Evolutionary conservation across 805 yeast genomes (phyloP).

Genomic region (Wickerhamomyces sydowiorum): DNA sequence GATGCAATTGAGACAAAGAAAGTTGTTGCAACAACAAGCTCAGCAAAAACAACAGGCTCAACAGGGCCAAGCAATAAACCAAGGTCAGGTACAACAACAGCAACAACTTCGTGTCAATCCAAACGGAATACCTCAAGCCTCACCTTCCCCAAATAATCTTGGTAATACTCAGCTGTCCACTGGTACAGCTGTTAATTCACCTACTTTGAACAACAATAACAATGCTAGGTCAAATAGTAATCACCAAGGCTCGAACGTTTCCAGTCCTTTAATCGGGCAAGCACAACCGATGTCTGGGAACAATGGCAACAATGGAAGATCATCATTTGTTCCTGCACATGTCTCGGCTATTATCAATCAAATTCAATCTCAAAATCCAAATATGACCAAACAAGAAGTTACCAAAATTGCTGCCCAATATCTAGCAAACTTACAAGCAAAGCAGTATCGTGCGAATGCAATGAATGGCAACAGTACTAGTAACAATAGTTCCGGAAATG

Average conservation of each 20-base stretch:
- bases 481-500: conserved; percentile 23
- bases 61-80: conserved; percentile 3
- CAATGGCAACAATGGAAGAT: conserved; percentile 8
- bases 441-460: conserved; percentile 32
- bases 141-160: conserved; percentile 13
- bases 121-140: conserved; percentile 3
- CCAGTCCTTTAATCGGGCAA: conserved; percentile 10
- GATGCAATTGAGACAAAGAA: conserved; percentile 33
- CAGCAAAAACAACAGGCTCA: too few relatives aligned
- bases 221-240: conserved; percentile 18
- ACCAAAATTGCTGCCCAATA: conserved; percentile 62
- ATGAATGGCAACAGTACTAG: conserved; percentile 16
- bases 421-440: conserved; percentile 45
- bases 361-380: conserved; percentile 62
- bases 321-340: conserved; percentile 49
- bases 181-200: not conserved
- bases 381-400: conserved; percentile 55
- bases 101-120: conserved; percentile 2
- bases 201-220: not conserved
- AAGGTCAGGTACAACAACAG: conserved; percentile 10
- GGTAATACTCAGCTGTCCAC: conserved; percentile 5
- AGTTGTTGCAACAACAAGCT: conserved; percentile 13
- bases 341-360: conserved; percentile 60
- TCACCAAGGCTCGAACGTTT: conserved; percentile 8
- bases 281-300: not conserved